Evolutionary conservation across 108 stramenopile genomes (phyloP), one percentile per base, ranked within the genome.

Genomic region (Aurantiochytrium sp.): DNA sequence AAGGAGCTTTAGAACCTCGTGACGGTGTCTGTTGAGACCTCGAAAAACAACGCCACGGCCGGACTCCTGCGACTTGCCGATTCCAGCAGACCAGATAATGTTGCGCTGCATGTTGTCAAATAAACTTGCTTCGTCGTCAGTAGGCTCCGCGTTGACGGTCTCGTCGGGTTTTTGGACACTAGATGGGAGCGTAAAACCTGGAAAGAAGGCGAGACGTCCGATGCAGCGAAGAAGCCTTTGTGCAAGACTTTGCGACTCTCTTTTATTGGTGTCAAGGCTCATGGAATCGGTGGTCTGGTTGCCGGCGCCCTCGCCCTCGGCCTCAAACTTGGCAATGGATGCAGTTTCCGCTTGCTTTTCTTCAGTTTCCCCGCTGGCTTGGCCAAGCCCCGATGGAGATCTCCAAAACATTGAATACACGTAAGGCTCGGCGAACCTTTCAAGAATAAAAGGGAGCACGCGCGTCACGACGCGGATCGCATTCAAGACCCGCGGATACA

Each of bases 1-100:
- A 73, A 99, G 90, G 6, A 99, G 90, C n/a, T 97, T 95, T 51
- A 98, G 90, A 19, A 98, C 97, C 93, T 98, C 98, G 76, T 96
- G 92, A 55, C 98, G 95, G 91, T 97, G 97, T 89, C 94, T 95
- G 90, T 97, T 97, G 72, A 96, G 96, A 76, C 64, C 64, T 6
- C 64, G 64, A 18, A 69, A 69, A 18, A 69, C 64, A 3, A 23
- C 14, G 42, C 42, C 42, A 69, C 21, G 35, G 35, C 35, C 35
- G 35, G 35, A 35, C 35, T 35, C 64, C 10, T 8, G 35, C 25
- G 64, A 6, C 25, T 18, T 69, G 8, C 64, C 64, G 42, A 69
- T 69, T 8, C 64, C 64, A 10, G 6, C 64, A 18, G 21, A 69
- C 64, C 64, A 69, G 42, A 69, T 69, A 12, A 69, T 42, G 3